phyloP scores from a whole-genome alignment of 306 rosid genomes.

The Citrullus amarus region DNA sequence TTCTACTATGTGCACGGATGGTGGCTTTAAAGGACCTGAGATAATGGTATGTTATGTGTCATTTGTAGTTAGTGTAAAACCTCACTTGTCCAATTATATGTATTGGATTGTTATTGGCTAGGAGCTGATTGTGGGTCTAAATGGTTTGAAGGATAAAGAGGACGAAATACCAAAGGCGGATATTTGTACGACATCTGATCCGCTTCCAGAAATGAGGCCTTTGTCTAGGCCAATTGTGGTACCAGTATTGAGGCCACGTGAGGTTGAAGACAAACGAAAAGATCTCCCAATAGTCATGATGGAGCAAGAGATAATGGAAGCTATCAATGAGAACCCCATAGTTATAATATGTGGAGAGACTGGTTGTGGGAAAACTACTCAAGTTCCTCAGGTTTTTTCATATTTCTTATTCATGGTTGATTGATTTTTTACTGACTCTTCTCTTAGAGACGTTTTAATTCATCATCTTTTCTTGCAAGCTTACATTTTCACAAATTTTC shows the following conservation, averaged over 20 bases:
- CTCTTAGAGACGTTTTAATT: neutral
- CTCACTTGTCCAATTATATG: slow-evolving; percentile 1
- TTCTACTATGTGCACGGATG: slow-evolving; percentile 8
- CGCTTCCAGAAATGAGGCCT: slow-evolving; percentile 17
- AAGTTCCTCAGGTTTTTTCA: slow-evolving; percentile 75
- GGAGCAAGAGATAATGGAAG: slow-evolving; percentile 99
- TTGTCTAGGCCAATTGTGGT: slow-evolving; percentile 49
- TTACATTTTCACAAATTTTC: neutral
- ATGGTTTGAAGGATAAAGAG: slow-evolving; percentile 33
- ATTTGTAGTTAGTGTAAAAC: neutral
- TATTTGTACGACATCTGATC: slow-evolving; percentile 17
- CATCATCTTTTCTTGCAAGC: neutral
- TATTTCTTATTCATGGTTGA: slow-evolving; percentile 10
- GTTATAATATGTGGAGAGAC: slow-evolving; percentile 95
- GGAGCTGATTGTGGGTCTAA: slow-evolving; percentile 9
- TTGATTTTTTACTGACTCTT: neutral
- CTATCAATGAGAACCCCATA: slow-evolving; percentile 52
- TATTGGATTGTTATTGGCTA: neutral
- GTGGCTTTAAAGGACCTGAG: slow-evolving; percentile 13
- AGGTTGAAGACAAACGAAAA: slow-evolving; percentile 62
- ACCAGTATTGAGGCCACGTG: slow-evolving; percentile 59
- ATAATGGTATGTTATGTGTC: slow-evolving; percentile 27
- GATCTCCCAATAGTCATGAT: slow-evolving; percentile 94
- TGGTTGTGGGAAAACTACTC: slow-evolving; percentile 98
- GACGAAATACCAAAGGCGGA: slow-evolving; percentile 15